phyloP scores from a whole-genome alignment of 352 stramenopile genomes.

The Phytophthora hybrid region DNA sequence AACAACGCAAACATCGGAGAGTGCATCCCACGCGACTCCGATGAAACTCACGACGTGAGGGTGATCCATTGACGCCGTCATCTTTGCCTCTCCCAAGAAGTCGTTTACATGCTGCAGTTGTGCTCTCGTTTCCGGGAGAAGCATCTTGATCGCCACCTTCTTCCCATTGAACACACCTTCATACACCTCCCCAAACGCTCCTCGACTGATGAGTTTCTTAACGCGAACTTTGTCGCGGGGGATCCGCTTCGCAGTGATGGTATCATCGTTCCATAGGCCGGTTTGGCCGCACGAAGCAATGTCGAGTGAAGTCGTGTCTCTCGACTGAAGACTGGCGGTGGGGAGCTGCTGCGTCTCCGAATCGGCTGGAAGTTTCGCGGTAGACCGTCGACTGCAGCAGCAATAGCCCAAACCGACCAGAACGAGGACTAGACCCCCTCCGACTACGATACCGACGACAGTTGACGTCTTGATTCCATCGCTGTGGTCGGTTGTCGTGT shows the following conservation, averaged over 20 bases:
- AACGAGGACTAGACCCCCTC: constrained; percentile 13
- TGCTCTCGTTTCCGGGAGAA: constrained; percentile 42
- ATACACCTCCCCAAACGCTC: constrained; percentile 56
- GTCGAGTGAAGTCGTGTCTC: constrained; percentile 30
- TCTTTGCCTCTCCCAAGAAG: constrained; percentile 49
- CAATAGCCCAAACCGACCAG: constrained; percentile 16
- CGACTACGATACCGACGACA: constrained; percentile 21
- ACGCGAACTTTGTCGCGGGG: constrained; percentile 42
- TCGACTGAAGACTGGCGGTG: constrained; percentile 29
- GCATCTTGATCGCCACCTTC: constrained; percentile 51
- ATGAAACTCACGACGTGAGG: constrained; percentile 48
- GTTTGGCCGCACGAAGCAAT: constrained; percentile 20
- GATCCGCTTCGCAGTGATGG: constrained; percentile 48
- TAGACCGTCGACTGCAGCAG: constrained; percentile 23
- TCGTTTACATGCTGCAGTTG: constrained; percentile 43
- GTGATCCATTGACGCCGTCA: constrained; percentile 47
- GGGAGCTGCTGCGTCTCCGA: constrained; percentile 20
- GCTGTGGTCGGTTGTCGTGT: background rate
- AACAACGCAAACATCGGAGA: constrained; percentile 52
- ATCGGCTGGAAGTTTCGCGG: constrained; percentile 1
- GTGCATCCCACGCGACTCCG: constrained; percentile 54
- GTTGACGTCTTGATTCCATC: constrained; percentile 13
- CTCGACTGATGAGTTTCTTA: constrained; percentile 42
- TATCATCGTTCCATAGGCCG: constrained; percentile 46
- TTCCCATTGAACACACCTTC: constrained; percentile 42